These are phyloP conservation scores for Macadamia tetraphylla DNA, from an alignment of 164 flowering plant species.

Conservation along the genomic window DNA sequence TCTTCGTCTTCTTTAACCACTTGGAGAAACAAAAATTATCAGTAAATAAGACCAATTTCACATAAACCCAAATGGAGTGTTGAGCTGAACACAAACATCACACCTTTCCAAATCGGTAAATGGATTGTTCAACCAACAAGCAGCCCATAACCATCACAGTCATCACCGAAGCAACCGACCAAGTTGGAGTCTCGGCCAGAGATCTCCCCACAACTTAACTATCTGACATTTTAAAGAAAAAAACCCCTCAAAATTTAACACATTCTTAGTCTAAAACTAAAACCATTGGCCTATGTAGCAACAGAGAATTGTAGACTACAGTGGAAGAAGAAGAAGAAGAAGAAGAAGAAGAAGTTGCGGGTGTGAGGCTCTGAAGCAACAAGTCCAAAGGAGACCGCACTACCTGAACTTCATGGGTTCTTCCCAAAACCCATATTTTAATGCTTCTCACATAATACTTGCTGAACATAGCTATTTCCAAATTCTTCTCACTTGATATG, in stretches of 20 bases:
- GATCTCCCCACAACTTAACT: slow-evolving; percentile 51
- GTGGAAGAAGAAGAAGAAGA: slow-evolving; percentile 15
- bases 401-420: background rate
- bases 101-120: slow-evolving; percentile 79
- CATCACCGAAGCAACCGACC: slow-evolving; percentile 75
- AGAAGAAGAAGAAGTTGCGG: slow-evolving; percentile 1
- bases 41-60: background rate
- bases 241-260: slow-evolving; percentile 1
- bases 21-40: slow-evolving; percentile 18
- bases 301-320: background rate
- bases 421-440: slow-evolving; percentile 2
- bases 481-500: background rate
- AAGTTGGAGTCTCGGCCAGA: slow-evolving; percentile 78
- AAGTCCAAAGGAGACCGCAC: background rate
- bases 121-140: slow-evolving; percentile 55
- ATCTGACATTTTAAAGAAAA: slow-evolving; percentile 19
- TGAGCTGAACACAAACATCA: background rate
- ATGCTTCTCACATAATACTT: background rate
- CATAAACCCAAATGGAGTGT: background rate
- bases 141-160: slow-evolving; percentile 76
- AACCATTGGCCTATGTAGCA: background rate
- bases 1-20: slow-evolving; percentile 85
- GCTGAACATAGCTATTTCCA: slow-evolving; percentile 6
- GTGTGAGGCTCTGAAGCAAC: slow-evolving; percentile 5
- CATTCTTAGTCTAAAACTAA: background rate